These are phyloP conservation scores for Nemania sp. DNA, from an alignment of 2,329 filamentous ascomycete species.

Conservation along the genomic window DNA sequence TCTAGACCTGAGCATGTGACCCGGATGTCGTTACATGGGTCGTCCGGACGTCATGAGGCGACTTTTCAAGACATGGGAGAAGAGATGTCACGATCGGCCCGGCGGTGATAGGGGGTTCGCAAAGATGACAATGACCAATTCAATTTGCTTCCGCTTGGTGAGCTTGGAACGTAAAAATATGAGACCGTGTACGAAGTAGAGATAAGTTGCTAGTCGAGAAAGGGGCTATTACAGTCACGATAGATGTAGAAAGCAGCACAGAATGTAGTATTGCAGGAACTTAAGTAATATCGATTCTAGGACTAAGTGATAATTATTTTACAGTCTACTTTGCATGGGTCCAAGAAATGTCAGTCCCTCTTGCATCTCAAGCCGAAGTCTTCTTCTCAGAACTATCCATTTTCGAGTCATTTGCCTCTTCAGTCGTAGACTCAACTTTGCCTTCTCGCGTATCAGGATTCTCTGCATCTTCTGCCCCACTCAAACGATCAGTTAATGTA, in stretches of 20 bases:
- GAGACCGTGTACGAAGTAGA: neutral
- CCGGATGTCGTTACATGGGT: no score
- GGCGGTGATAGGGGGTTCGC: no score
- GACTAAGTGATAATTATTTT: conserved; percentile 12
- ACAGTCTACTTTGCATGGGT: conserved; percentile 6
- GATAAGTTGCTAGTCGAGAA: neutral
- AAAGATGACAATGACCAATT: no score
- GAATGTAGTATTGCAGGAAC: neutral
- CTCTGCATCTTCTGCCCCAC: neutral
- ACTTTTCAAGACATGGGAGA: no score
- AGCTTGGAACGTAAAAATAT: neutral
- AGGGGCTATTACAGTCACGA: neutral
- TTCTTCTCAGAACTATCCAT: conserved; percentile 4
- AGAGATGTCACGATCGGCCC: no score
- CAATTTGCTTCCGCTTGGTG: neutral
- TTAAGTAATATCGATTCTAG: conserved; percentile 22
- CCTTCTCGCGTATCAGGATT: neutral
- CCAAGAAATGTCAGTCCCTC: no score
- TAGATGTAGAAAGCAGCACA: neutral
- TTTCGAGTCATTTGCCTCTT: conserved; percentile 20
- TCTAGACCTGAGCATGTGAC: no score
- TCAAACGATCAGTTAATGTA: neutral
- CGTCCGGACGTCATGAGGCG: no score
- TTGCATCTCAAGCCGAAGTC: conserved; percentile 4
- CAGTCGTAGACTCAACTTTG: conserved; percentile 6